Evolutionary conservation across 495 filamentous ascomycete genomes (phyloP).

Genomic region (Penicillium salamii): DNA sequence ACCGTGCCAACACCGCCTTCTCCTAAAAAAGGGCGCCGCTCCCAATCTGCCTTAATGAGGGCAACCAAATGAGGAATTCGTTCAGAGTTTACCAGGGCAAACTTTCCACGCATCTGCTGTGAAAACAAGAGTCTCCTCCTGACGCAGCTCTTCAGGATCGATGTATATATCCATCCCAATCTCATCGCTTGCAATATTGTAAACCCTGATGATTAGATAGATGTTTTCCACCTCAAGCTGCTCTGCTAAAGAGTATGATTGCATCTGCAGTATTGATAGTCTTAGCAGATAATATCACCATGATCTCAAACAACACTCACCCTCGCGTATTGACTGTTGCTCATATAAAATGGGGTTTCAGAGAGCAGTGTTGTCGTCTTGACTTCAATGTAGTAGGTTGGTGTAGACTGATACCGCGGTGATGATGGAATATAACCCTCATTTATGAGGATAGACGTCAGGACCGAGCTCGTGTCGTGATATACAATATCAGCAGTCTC

Average conservation of each 20-base stretch:
- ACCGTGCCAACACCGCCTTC: too few relatives aligned
- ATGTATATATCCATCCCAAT: constrained; percentile 38
- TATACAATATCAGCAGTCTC: constrained; percentile 46
- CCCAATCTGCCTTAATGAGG: too few relatives aligned
- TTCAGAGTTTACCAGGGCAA: too few relatives aligned
- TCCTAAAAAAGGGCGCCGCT: too few relatives aligned
- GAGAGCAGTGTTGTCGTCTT: constrained; percentile 42
- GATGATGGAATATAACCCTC: constrained; percentile 25
- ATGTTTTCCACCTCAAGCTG: too few relatives aligned
- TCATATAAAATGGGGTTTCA: constrained; percentile 41
- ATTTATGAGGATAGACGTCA: constrained; percentile 33
- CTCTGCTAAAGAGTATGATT: too few relatives aligned
- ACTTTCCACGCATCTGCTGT: constrained; percentile 30
- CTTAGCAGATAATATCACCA: too few relatives aligned
- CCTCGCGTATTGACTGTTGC: constrained; percentile 33
- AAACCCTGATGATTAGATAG: constrained; percentile 45
- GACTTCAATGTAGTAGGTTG: constrained; percentile 45
- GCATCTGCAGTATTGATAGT: too few relatives aligned
- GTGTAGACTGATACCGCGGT: constrained; percentile 21
- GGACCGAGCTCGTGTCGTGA: constrained; percentile 26
- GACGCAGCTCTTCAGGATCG: constrained; percentile 27
- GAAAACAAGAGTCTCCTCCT: constrained; percentile 20
- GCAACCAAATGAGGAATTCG: too few relatives aligned
- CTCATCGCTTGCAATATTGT: constrained; percentile 24
- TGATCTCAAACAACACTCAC: too few relatives aligned